These are phyloP conservation scores for Fusarium xyrophilum DNA, from an alignment of 2,329 filamentous ascomycete genomes.

Conservation along the genomic window DNA sequence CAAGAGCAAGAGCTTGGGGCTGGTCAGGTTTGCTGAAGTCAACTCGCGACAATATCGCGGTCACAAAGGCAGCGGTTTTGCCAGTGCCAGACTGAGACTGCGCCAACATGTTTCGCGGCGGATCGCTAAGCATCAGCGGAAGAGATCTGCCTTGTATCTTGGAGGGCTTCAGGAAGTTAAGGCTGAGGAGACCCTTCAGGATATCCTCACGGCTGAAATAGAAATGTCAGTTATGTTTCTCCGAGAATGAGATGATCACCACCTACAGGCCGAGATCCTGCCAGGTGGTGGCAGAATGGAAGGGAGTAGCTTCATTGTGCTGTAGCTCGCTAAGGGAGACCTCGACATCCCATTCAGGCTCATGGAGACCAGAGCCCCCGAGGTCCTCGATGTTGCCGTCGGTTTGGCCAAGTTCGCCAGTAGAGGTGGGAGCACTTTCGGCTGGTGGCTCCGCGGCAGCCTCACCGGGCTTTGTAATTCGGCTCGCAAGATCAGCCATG, in stretches of 20 bases:
- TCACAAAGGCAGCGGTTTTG: slow-evolving; percentile 95
- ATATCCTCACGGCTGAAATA: slow-evolving; percentile 58
- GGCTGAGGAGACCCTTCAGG: slow-evolving; percentile 75
- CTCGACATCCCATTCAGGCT: slow-evolving; percentile 86
- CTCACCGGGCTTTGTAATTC: slow-evolving; percentile 56
- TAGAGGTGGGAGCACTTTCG: slow-evolving; percentile 27
- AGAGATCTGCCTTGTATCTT: slow-evolving; percentile 97
- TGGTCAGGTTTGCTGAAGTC: slow-evolving; percentile 72
- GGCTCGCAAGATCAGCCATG: slow-evolving; percentile 60
- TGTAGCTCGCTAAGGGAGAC: slow-evolving; percentile 92
- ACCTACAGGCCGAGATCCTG: slow-evolving; percentile 82
- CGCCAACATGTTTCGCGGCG: slow-evolving; percentile 93
- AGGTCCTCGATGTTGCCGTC: slow-evolving; percentile 48
- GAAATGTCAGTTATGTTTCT: slow-evolving; percentile 4
- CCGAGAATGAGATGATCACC: neutral
- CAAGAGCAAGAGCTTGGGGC: slow-evolving; percentile 88
- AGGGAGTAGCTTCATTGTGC: slow-evolving; percentile 82
- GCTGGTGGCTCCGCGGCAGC: slow-evolving; percentile 31
- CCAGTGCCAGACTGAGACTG: slow-evolving; percentile 99
- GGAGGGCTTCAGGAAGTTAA: slow-evolving; percentile 93
- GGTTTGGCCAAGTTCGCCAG: slow-evolving; percentile 45
- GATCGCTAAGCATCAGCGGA: slow-evolving; percentile 83
- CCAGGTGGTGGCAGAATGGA: slow-evolving; percentile 85
- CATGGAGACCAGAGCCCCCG: slow-evolving; percentile 63
- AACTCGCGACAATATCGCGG: slow-evolving; percentile 87